These are phyloP conservation scores for Ophiobolus disseminans DNA, from an alignment of 2,329 filamentous ascomycete genomes.

Conservation along the genomic window DNA sequence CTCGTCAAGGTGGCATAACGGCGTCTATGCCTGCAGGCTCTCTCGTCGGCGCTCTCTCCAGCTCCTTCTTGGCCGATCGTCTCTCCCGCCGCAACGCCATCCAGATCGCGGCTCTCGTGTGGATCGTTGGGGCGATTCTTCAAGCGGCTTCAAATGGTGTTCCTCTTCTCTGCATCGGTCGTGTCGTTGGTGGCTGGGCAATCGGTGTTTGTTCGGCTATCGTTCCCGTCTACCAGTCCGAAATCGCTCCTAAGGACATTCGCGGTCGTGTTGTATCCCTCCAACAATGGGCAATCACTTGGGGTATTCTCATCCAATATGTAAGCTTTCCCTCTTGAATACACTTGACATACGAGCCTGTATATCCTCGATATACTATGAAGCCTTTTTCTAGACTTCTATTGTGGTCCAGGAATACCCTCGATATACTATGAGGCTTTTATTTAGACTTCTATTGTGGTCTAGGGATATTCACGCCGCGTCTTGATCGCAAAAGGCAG, in stretches of 20 bases:
- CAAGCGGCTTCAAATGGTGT: conserved; percentile 50
- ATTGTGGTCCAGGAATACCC: no score
- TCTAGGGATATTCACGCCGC: no score
- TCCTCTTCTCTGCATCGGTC: conserved; percentile 55
- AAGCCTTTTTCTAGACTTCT: no score
- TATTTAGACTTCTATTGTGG: no score
- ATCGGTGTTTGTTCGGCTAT: conserved; percentile 91
- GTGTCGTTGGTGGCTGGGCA: conserved; percentile 83
- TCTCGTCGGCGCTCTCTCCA: conserved; percentile 54
- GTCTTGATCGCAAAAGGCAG: not conserved
- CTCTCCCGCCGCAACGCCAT: conserved; percentile 55
- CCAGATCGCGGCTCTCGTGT: conserved; percentile 54
- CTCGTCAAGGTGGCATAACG: conserved; percentile 54
- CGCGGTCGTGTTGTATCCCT: conserved; percentile 67
- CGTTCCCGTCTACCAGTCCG: conserved; percentile 91
- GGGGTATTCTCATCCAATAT: conserved; percentile 70
- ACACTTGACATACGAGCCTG: no score
- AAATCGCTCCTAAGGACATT: conserved; percentile 65
- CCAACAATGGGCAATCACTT: conserved; percentile 75
- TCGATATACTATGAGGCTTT: no score
- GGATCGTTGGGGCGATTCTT: conserved; percentile 55
- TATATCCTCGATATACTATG: no score
- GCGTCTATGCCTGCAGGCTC: conserved; percentile 59
- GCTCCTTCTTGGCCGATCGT: conserved; percentile 56
- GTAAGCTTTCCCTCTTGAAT: no score